phyloP scores from a whole-genome alignment of 176 grass and related monocot genomes.

The Eremochloa ophiuroides region DNA sequence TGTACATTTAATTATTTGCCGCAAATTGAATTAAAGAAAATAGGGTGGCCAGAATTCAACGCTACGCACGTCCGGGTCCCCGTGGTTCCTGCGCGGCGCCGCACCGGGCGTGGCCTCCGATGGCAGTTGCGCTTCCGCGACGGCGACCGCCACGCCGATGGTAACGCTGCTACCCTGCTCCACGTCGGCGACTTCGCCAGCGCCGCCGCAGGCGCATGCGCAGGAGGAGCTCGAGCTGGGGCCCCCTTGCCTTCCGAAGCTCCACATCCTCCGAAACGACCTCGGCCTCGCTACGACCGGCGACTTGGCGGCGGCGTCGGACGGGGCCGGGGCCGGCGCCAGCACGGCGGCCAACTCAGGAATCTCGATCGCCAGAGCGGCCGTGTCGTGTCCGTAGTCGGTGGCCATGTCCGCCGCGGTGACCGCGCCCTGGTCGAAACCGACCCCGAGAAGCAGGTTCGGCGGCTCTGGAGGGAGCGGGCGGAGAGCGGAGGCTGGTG shows the following conservation, averaged over 20 bases:
- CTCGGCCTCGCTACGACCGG: not conserved
- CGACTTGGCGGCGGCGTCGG: constrained; percentile 16
- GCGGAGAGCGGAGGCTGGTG: not conserved
- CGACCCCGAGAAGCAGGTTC: constrained; percentile 34
- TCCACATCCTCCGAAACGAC: constrained; percentile 33
- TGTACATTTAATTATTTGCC: too few species aligned
- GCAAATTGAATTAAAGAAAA: too few species aligned
- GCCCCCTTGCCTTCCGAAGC: constrained; percentile 33
- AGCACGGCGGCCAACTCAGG: constrained; percentile 25
- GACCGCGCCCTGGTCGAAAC: not conserved
- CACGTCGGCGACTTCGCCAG: not conserved
- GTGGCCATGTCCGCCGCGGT: not conserved
- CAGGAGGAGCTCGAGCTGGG: not conserved
- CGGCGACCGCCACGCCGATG: too few species aligned
- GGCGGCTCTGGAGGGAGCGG: constrained; percentile 32
- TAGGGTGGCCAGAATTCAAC: too few species aligned
- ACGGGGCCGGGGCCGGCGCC: constrained; percentile 15
- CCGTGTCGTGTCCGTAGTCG: not conserved
- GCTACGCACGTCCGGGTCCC: not conserved
- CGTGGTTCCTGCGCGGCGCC: too few species aligned
- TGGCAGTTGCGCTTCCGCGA: not conserved
- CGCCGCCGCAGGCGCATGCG: not conserved
- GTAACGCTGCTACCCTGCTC: not conserved
- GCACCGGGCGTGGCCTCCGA: not conserved
- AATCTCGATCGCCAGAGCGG: constrained; percentile 53